Conservation (phyloP, 2,329 filamentous ascomycete species). For the Epichloe gansuensis region DNA sequence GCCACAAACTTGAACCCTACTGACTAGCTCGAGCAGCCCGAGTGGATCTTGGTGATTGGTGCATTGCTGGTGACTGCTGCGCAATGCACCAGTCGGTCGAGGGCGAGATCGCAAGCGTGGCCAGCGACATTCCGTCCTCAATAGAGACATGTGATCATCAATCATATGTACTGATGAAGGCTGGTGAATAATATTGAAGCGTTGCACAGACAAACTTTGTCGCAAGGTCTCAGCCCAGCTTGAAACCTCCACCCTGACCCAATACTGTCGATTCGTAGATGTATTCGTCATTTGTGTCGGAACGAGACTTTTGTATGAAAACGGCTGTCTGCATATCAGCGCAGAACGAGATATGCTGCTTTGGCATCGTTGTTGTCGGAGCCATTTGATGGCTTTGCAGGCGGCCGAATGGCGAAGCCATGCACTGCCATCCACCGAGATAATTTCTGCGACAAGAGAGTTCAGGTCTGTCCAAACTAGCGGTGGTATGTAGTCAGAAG, state of each 20-base stretch:
- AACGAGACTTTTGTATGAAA: not conserved
- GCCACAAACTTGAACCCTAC: conserved; percentile 51
- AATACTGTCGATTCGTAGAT: conserved; percentile 11
- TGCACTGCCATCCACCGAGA: conserved; percentile 64
- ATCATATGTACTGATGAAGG: not conserved
- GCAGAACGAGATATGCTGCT: conserved; percentile 6
- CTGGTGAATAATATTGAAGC: conserved; percentile 11
- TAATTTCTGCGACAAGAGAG: conserved; percentile 58
- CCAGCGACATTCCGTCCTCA: conserved; percentile 1
- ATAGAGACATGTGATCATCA: conserved; percentile 6
- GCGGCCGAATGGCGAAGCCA: conserved; percentile 76
- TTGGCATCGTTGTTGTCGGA: conserved; percentile 23
- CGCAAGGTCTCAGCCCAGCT: conserved; percentile 26
- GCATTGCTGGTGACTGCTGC: conserved; percentile 18
- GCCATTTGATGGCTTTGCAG: conserved; percentile 68
- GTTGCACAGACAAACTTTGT: conserved; percentile 23
- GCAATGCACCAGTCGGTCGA: not conserved
- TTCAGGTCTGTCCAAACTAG: conserved; percentile 63
- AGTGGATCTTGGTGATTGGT: conserved; percentile 57
- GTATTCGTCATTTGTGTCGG: not conserved
- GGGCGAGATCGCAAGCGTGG: not conserved
- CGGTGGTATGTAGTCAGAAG: conserved; percentile 75
- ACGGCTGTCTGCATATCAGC: not conserved
- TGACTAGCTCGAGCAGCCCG: conserved; percentile 59
- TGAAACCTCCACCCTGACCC: conserved; percentile 21